phyloP scores from a whole-genome alignment of 2,329 filamentous ascomycete species.

The Penicillium sp. region DNA sequence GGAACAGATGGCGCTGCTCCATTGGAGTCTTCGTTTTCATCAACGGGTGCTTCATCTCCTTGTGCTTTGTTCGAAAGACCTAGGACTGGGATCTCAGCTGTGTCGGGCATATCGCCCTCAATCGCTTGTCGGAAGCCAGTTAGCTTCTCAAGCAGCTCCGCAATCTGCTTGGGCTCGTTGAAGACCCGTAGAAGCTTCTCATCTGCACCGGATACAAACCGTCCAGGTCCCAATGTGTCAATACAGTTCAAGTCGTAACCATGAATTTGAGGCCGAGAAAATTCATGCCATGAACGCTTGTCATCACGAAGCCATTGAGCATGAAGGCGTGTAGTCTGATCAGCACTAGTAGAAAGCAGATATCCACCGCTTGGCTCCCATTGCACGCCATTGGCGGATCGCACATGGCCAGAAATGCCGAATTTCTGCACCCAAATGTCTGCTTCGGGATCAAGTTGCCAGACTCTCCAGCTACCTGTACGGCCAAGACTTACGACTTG shows the following conservation, averaged over 20 bases:
- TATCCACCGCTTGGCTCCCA: slow-evolving; percentile 85
- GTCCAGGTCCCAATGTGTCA: slow-evolving; percentile 69
- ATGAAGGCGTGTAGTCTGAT: slow-evolving; percentile 91
- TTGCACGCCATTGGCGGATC: slow-evolving; percentile 76
- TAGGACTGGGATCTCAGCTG: slow-evolving; percentile 91
- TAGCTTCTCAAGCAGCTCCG: slow-evolving; percentile 70
- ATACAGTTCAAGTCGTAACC: slow-evolving; percentile 98
- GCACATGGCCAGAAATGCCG: slow-evolving; percentile 81
- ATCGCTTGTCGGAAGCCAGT: slow-evolving; percentile 59
- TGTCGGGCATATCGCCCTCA: slow-evolving; percentile 68
- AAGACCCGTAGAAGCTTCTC: slow-evolving; percentile 98
- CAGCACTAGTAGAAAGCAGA: slow-evolving; percentile 82
- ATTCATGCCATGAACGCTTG: slow-evolving; percentile 81
- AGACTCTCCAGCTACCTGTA: slow-evolving; percentile 90
- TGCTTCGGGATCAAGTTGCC: slow-evolving; percentile 65
- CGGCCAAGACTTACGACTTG: slow-evolving; percentile 81
- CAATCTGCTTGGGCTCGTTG: slow-evolving; percentile 81
- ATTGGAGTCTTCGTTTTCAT: slow-evolving; percentile 45
- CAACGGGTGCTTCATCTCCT: slow-evolving; percentile 46
- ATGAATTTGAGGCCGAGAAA: slow-evolving; percentile 93
- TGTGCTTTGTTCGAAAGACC: slow-evolving; percentile 96
- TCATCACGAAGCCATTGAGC: slow-evolving; percentile 69
- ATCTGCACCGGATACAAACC: slow-evolving; percentile 92
- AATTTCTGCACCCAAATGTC: slow-evolving; percentile 77
- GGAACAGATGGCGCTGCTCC: slow-evolving; percentile 36